phyloP scores from a whole-genome alignment of 1,284 basidiomycete genomes.

The Tilletia setariae region DNA sequence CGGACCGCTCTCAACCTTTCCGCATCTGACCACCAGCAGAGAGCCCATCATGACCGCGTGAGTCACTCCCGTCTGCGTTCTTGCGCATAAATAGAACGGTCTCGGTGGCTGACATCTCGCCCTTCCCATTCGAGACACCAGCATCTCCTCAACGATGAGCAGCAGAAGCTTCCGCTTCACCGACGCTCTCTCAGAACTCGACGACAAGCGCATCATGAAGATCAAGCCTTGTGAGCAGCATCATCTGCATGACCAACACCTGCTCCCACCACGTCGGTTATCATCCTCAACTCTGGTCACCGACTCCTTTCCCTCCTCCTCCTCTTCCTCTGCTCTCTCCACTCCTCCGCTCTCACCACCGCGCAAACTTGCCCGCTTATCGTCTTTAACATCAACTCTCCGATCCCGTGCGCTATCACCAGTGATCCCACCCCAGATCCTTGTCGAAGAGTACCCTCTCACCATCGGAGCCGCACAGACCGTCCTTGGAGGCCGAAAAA shows the following conservation, averaged over 20 bases:
- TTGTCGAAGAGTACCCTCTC: conserved; percentile 21
- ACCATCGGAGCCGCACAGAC: conserved; percentile 19
- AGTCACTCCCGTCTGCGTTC: background rate
- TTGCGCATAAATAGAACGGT: too few relatives aligned
- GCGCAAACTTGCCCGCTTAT: conserved; percentile 4
- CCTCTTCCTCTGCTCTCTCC: background rate
- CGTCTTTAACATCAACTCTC: background rate
- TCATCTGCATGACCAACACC: too few relatives aligned
- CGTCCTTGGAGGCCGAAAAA: conserved; percentile 15
- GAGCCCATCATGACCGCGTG: background rate
- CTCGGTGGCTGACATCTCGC: too few relatives aligned
- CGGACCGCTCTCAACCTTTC: background rate
- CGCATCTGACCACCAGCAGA: background rate
- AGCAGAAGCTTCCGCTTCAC: conserved; percentile 17
- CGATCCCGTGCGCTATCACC: background rate
- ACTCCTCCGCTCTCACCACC: background rate
- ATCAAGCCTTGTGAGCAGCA: conserved; percentile 18
- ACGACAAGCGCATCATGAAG: conserved; percentile 19
- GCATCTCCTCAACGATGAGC: background rate
- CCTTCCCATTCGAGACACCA: background rate
- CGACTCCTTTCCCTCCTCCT: conserved; percentile 5
- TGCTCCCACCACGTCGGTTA: background rate
- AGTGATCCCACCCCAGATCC: conserved; percentile 23
- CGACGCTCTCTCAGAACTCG: conserved; percentile 19
- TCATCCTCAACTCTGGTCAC: background rate